Conservation (phyloP, 352 stramenopile species). For the Phytophthora vignae region DNA sequence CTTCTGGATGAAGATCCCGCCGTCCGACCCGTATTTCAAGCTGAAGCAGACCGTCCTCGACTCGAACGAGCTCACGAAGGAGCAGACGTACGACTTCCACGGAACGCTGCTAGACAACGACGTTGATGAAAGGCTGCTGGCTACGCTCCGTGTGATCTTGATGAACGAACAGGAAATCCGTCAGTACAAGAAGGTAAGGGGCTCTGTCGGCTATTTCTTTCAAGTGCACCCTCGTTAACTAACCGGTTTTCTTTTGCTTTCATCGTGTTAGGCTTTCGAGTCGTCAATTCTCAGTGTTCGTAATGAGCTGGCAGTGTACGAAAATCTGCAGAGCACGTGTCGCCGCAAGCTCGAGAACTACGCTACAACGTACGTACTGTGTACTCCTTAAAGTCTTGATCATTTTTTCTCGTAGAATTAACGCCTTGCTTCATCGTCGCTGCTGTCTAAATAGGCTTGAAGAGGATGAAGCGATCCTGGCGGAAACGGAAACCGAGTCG, state of each 20-base stretch:
- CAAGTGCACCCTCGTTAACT: background rate
- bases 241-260: background rate
- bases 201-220: background rate
- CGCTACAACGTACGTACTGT: constrained; percentile 48
- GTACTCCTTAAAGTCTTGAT: background rate
- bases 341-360: constrained; percentile 55
- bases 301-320: constrained; percentile 67
- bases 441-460: constrained; percentile 40
- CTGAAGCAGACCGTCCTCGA: constrained; percentile 76
- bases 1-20: constrained; percentile 77
- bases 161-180: constrained; percentile 64
- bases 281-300: constrained; percentile 49
- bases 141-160: constrained; percentile 64
- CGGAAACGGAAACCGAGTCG: constrained; percentile 25
- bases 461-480: constrained; percentile 48
- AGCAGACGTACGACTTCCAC: constrained; percentile 80
- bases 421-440: background rate
- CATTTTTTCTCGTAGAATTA: background rate
- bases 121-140: constrained; percentile 68
- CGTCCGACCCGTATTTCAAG: constrained; percentile 56
- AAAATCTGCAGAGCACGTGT: constrained; percentile 52
- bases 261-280: constrained; percentile 46
- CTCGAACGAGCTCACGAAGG: constrained; percentile 55
- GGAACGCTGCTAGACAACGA: constrained; percentile 62
- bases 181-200: constrained; percentile 52